These are phyloP conservation scores for Geranium rotundifolium DNA, from an alignment of 345 rosid species.

Conservation along the genomic window DNA sequence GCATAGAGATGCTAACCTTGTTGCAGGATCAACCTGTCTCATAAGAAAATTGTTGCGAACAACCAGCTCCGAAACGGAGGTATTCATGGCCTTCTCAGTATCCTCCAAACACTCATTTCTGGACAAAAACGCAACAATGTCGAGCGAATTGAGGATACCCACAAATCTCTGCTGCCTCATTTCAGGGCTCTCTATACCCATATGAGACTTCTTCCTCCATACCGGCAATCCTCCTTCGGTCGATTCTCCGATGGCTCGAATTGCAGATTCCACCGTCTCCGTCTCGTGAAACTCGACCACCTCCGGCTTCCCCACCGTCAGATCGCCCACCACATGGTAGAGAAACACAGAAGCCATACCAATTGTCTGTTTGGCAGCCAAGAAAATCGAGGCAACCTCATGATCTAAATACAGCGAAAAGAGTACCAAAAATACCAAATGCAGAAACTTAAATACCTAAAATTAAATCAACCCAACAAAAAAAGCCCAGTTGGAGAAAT, in stretches of 20 bases:
- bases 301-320: conserved; percentile 97
- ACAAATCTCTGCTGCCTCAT: conserved; percentile 76
- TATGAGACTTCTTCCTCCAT: conserved; percentile 59
- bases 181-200: conserved; percentile 54
- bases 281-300: conserved; percentile 72
- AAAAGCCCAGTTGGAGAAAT: neutral
- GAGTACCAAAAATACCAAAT: neutral
- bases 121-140: conserved; percentile 69
- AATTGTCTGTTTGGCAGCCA: conserved; percentile 3
- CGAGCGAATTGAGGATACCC: conserved; percentile 78
- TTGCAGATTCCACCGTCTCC: conserved; percentile 78
- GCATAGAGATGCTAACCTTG: conserved; percentile 38
- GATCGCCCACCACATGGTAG: conserved; percentile 93
- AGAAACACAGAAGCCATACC: conserved; percentile 80
- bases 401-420: neutral
- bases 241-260: conserved; percentile 70
- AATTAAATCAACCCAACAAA: too few relatives aligned
- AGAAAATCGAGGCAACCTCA: neutral
- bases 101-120: conserved; percentile 67
- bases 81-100: conserved; percentile 66
- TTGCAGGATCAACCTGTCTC: conserved; percentile 86
- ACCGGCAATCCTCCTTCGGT: conserved; percentile 90
- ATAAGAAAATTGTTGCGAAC: conserved; percentile 45
- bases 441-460: neutral
- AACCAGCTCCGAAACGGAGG: conserved; percentile 71